Evolutionary conservation across 2,329 filamentous ascomycete genomes (phyloP).

Genomic region (Epicoccum sorghinum): DNA sequence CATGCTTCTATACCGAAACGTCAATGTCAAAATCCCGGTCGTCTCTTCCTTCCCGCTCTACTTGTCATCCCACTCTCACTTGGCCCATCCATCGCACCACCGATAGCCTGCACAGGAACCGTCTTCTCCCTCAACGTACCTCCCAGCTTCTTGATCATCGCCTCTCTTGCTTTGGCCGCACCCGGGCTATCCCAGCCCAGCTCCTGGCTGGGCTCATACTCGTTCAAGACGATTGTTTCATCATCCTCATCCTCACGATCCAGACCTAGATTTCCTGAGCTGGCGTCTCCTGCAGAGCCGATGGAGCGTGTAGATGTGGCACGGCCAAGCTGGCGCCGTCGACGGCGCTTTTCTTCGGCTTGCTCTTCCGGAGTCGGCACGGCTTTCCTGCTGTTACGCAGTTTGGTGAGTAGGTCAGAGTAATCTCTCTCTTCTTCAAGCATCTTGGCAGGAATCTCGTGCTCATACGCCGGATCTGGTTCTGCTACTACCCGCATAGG

Average conservation of each 20-base stretch:
- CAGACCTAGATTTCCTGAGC: conserved; percentile 26
- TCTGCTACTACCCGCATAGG: conserved; percentile 7
- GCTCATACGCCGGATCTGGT: conserved; percentile 21
- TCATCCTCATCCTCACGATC: conserved; percentile 27
- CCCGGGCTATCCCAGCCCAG: conserved; percentile 48
- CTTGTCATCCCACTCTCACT: conserved; percentile 30
- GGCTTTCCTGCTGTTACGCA: conserved; percentile 40
- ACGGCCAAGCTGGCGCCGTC: conserved; percentile 38
- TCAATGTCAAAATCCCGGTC: conserved; percentile 9
- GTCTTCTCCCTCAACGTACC: conserved; percentile 40
- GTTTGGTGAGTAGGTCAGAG: conserved; percentile 37
- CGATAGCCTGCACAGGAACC: conserved; percentile 37
- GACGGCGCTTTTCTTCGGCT: conserved; percentile 28
- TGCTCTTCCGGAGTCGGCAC: conserved; percentile 25
- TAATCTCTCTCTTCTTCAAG: conserved; percentile 38
- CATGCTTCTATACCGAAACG: not conserved
- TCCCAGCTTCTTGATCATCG: conserved; percentile 46
- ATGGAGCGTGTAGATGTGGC: conserved; percentile 41
- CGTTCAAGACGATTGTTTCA: conserved; percentile 26
- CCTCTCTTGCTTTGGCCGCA: conserved; percentile 41
- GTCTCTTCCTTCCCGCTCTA: conserved; percentile 34
- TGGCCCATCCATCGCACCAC: conserved; percentile 43
- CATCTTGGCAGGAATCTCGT: conserved; percentile 18
- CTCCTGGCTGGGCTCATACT: conserved; percentile 45
- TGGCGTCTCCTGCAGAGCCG: conserved; percentile 33